Percentiles rank a stretch among this genome's conserved stretches.
These are phyloP conservation scores for Amanita thiersii DNA, from an alignment of 768 basidiomycete genomes.

Conservation along the genomic window DNA sequence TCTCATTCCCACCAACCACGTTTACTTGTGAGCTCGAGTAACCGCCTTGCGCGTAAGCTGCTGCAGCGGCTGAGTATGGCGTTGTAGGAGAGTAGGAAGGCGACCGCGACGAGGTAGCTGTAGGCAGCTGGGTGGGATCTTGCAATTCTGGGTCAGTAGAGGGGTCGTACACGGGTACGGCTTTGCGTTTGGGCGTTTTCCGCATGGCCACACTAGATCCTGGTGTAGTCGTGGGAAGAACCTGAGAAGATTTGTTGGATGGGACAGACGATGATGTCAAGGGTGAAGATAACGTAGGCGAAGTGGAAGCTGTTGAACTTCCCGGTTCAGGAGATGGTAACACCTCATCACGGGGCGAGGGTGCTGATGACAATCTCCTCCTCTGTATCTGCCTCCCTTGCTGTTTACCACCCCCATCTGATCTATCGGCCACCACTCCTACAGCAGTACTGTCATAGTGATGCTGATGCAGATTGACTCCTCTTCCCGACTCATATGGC, in stretches of 20 bases:
- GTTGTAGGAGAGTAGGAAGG: slow-evolving; percentile 1
- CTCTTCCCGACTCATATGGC: no score
- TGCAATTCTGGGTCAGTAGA: slow-evolving; percentile 11
- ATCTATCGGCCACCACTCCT: no score
- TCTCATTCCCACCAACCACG: not conserved
- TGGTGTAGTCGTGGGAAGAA: not conserved
- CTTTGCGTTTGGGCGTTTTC: slow-evolving; percentile 39
- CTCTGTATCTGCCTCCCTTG: no score
- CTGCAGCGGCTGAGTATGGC: not conserved
- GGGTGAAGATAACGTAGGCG: no score
- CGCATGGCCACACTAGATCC: slow-evolving; percentile 18
- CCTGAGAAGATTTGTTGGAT: not conserved
- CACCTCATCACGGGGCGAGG: no score
- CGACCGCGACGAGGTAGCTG: slow-evolving; percentile 10
- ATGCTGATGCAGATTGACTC: no score
- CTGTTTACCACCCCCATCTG: no score
- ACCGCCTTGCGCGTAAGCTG: not conserved
- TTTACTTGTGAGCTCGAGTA: not conserved
- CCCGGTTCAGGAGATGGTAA: no score
- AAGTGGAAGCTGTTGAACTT: no score
- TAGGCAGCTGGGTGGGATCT: slow-evolving; percentile 13
- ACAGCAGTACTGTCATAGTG: no score
- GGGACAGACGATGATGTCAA: not conserved
- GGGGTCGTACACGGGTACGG: slow-evolving; percentile 46
- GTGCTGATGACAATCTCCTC: no score